These are phyloP conservation scores for Euphorbia schlechtendalii DNA, from an alignment of 441 rosid genomes.

Conservation along the genomic window DNA sequence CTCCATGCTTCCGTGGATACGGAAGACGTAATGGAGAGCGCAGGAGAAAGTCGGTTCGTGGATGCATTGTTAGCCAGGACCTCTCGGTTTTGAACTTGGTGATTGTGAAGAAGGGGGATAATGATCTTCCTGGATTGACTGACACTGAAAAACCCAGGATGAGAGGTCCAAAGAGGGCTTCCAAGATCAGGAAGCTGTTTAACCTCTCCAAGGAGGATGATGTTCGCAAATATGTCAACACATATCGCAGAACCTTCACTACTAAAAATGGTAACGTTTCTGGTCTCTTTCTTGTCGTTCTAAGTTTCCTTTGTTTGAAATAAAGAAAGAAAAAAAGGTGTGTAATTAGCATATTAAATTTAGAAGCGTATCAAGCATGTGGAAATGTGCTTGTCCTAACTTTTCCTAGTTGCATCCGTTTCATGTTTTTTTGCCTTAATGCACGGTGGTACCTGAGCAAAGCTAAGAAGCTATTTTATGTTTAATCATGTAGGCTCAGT, in stretches of 20 bases:
- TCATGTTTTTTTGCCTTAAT: background rate
- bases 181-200: conserved; percentile 47
- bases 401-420: background rate
- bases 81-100: conserved; percentile 46
- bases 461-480: background rate
- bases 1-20: conserved; percentile 41
- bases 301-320: background rate
- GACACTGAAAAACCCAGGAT: conserved; percentile 43
- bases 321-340: background rate
- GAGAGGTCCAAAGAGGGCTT: conserved; percentile 53
- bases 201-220: conserved; percentile 51
- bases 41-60: conserved; percentile 45
- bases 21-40: conserved; percentile 45
- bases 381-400: no score
- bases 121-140: conserved; percentile 39
- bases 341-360: background rate
- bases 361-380: background rate
- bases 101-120: conserved; percentile 44
- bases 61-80: conserved; percentile 47
- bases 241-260: conserved; percentile 39
- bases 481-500: background rate
- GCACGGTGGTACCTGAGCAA: background rate
- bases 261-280: conserved; percentile 33
- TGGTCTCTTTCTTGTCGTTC: background rate
- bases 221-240: conserved; percentile 45